A percentile compares a stretch with the other conserved stretches of the same genome.
Evolutionary conservation across 1,284 basidiomycete species (phyloP).

Genomic region (Ustilago trichophora): DNA sequence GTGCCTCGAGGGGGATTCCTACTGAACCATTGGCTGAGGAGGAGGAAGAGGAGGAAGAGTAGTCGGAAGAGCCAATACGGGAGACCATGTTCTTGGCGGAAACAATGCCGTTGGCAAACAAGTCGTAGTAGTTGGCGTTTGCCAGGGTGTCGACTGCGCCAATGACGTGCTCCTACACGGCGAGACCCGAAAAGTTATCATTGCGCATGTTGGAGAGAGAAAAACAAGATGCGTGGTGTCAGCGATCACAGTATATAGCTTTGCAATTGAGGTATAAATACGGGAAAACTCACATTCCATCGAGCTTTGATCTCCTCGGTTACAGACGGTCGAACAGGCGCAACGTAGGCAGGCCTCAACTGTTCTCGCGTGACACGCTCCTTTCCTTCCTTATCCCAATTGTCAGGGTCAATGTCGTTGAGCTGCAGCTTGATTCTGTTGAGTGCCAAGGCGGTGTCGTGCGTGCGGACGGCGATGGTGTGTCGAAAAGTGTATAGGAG

Average conservation of each 20-base stretch:
- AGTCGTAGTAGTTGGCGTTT: slow-evolving; percentile 47
- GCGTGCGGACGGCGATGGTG: slow-evolving; percentile 45
- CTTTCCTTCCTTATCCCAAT: slow-evolving; percentile 46
- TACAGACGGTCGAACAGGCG: slow-evolving; percentile 34
- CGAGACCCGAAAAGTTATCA: too few species aligned
- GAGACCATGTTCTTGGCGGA: slow-evolving; percentile 29
- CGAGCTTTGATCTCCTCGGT: slow-evolving; percentile 49
- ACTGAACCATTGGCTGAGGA: slow-evolving; percentile 3
- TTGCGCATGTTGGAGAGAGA: too few species aligned
- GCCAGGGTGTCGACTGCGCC: slow-evolving; percentile 25
- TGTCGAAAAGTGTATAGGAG: slow-evolving; percentile 51
- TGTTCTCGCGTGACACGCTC: slow-evolving; percentile 24
- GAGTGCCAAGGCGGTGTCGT: slow-evolving; percentile 37
- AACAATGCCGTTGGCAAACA: slow-evolving; percentile 38
- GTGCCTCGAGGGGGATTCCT: slow-evolving; percentile 21
- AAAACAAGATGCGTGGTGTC: too few species aligned
- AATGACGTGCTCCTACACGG: slow-evolving; percentile 45
- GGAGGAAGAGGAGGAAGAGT: not conserved
- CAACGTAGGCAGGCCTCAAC: slow-evolving; percentile 39
- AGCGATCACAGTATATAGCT: too few species aligned
- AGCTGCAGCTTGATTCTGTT: slow-evolving; percentile 42
- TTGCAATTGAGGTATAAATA: too few species aligned
- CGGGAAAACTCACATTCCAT: slow-evolving; percentile 42
- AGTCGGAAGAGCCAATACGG: slow-evolving; percentile 7
- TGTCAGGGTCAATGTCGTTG: slow-evolving; percentile 50